Percentiles rank a stretch among this genome's conserved stretches.
Conservation (phyloP, 2,329 filamentous ascomycete species). For the Akanthomyces lecanii region DNA sequence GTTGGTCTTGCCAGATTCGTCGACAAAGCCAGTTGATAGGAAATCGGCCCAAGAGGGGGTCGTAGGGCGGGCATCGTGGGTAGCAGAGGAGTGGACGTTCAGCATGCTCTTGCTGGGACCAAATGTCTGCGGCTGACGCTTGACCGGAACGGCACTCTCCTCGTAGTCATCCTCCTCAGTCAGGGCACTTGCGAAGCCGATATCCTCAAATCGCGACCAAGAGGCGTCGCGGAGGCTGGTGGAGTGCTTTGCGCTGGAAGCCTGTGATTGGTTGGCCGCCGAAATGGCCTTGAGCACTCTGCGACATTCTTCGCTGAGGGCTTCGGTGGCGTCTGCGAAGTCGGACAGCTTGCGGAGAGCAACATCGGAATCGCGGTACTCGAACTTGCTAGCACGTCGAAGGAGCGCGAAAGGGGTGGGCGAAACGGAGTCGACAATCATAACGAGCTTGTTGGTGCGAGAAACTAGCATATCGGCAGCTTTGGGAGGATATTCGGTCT, state of each 20-base stretch:
- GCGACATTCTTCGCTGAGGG: slow-evolving; percentile 88
- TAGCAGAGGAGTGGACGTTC: slow-evolving; percentile 57
- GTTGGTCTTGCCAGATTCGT: slow-evolving; percentile 62
- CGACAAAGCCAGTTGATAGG: slow-evolving; percentile 85
- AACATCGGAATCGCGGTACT: slow-evolving; percentile 84
- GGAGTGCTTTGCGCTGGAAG: slow-evolving; percentile 65
- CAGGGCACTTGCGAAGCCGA: slow-evolving; percentile 77
- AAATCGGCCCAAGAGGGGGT: slow-evolving; percentile 99
- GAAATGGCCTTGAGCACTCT: slow-evolving; percentile 88
- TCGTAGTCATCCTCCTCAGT: slow-evolving; percentile 68
- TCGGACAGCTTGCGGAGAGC: slow-evolving; percentile 82
- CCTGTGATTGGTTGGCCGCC: slow-evolving; percentile 78
- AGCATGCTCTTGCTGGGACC: slow-evolving; percentile 12
- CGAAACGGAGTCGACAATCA: slow-evolving; percentile 94
- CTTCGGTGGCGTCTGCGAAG: slow-evolving; percentile 82
- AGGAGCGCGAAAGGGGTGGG: slow-evolving; percentile 90
- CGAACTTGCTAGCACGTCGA: slow-evolving; percentile 87
- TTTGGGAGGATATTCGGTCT: slow-evolving; percentile 90
- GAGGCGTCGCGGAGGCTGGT: slow-evolving; percentile 78
- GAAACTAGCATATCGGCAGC: slow-evolving; percentile 71
- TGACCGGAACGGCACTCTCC: slow-evolving; percentile 40
- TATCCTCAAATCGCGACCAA: slow-evolving; percentile 94
- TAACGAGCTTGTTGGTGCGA: slow-evolving; percentile 82
- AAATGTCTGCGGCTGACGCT: slow-evolving; percentile 30
- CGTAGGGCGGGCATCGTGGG: slow-evolving; percentile 72